Percentiles rank a stretch among this genome's conserved stretches.
These are phyloP conservation scores for Taphrina communis DNA, from an alignment of 1,139 yeast genomes.

Conservation along the genomic window DNA sequence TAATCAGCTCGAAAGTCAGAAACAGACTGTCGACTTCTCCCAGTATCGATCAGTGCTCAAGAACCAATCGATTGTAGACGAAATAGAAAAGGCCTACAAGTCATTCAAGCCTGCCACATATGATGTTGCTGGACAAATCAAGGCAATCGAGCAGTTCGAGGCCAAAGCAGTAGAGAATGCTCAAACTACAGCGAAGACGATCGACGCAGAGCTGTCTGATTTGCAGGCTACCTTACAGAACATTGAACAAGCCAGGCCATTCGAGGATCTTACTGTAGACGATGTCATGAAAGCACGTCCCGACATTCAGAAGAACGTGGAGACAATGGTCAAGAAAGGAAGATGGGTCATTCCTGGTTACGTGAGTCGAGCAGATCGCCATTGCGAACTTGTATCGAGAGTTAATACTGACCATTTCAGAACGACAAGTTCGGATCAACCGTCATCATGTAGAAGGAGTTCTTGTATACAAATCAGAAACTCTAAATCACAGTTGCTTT, in stretches of 20 bases:
- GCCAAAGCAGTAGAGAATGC: constrained; percentile 96
- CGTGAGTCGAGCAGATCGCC: constrained; percentile 47
- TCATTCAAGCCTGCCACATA: constrained; percentile 81
- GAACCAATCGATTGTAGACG: constrained; percentile 79
- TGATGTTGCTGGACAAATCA: constrained; percentile 86
- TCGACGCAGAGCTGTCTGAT: constrained; percentile 81
- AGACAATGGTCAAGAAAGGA: constrained; percentile 94
- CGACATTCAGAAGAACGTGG: constrained; percentile 94
- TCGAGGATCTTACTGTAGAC: constrained; percentile 93
- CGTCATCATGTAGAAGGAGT: constrained; percentile 35
- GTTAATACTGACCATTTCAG: constrained; percentile 1
- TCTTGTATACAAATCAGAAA: too few relatives aligned
- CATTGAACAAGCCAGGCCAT: constrained; percentile 96
- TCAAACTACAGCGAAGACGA: constrained; percentile 87
- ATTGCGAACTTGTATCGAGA: not conserved
- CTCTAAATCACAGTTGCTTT: too few relatives aligned
- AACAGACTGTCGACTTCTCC: constrained; percentile 78
- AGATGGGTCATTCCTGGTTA: constrained; percentile 98
- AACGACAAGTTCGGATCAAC: constrained; percentile 40
- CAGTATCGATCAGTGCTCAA: constrained; percentile 79
- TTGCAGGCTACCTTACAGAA: constrained; percentile 86
- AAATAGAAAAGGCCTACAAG: constrained; percentile 76
- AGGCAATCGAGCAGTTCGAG: constrained; percentile 92
- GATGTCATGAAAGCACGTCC: constrained; percentile 96
- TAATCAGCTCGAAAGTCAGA: constrained; percentile 70